Percentiles rank a stretch among this genome's conserved stretches.
phyloP scores from a whole-genome alignment of 164 flowering plant genomes.

The Cinnamomum chago region DNA sequence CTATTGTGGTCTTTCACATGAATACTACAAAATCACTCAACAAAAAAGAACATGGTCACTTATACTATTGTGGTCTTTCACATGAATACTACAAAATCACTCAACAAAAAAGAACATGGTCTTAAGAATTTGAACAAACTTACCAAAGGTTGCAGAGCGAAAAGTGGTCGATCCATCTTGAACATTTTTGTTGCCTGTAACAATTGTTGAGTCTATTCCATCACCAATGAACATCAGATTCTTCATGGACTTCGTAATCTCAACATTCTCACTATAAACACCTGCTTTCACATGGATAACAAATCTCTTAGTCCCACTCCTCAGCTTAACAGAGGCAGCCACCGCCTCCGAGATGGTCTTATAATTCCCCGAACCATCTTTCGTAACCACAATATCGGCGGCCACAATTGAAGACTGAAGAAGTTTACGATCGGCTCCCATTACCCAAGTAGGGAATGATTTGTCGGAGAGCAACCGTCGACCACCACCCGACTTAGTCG shows the following conservation, averaged over 20 bases:
- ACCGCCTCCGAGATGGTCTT: slow-evolving; percentile 55
- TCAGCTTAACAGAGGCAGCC: slow-evolving; percentile 23
- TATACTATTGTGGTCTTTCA: too few relatives aligned
- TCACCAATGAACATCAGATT: slow-evolving; percentile 65
- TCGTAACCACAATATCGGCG: slow-evolving; percentile 55
- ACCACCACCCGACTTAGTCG: slow-evolving; percentile 7
- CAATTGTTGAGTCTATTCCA: slow-evolving; percentile 52
- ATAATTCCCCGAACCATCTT: slow-evolving; percentile 58
- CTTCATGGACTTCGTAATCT: slow-evolving; percentile 30
- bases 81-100: too few relatives aligned
- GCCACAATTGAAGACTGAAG: slow-evolving; percentile 23
- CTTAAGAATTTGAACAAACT: slow-evolving; percentile 5
- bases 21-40: too few relatives aligned
- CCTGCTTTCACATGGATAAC: slow-evolving; percentile 54
- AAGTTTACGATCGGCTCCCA: slow-evolving; percentile 38
- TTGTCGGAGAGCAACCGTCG: slow-evolving; percentile 22
- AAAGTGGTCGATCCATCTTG: slow-evolving; percentile 60
- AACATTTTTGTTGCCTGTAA: slow-evolving; percentile 40
- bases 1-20: too few relatives aligned
- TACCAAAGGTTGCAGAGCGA: slow-evolving; percentile 66
- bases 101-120: too few relatives aligned
- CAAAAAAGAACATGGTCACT: too few relatives aligned
- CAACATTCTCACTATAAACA: slow-evolving; percentile 52
- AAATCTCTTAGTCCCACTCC: slow-evolving; percentile 28
- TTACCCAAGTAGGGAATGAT: slow-evolving; percentile 47